phyloP scores from a whole-genome alignment of 495 filamentous ascomycete genomes.

The Penicillium subrubescens region DNA sequence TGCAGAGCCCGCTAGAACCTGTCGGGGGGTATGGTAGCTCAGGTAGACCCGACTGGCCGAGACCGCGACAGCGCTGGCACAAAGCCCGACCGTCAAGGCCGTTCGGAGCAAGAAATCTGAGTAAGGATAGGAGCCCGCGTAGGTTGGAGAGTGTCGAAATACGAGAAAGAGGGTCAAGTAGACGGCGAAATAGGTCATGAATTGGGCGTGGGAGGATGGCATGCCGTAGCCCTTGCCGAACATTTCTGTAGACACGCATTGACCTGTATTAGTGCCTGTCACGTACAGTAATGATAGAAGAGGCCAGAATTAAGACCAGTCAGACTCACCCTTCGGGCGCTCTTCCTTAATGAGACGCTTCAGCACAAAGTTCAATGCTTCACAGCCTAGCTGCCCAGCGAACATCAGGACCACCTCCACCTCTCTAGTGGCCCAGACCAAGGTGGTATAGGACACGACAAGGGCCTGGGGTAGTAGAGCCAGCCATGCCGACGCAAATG shows the following conservation, averaged over 20 bases:
- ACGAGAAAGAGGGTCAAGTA: conserved; percentile 81
- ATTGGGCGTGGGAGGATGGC: conserved; percentile 98
- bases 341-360: conserved; percentile 93
- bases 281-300: background rate
- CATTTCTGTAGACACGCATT: conserved; percentile 57
- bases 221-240: conserved; percentile 95
- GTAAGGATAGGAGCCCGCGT: conserved; percentile 40
- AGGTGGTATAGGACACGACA: conserved; percentile 82
- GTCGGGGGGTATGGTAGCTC: conserved; percentile 86
- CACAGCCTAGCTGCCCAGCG: conserved; percentile 87
- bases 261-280: background rate
- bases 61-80: conserved; percentile 66
- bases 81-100: conserved; percentile 56
- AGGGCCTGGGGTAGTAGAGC: conserved; percentile 91
- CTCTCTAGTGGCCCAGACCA: conserved; percentile 89
- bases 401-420: conserved; percentile 90
- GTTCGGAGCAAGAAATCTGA: conserved; percentile 60
- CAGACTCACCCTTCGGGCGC: conserved; percentile 67
- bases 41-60: conserved; percentile 84
- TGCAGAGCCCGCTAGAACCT: conserved; percentile 77
- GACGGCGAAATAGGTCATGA: conserved; percentile 84
- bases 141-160: conserved; percentile 68
- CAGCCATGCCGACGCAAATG: conserved; percentile 87
- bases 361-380: conserved; percentile 86
- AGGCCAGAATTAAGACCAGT: background rate